phyloP scores from a whole-genome alignment of 352 stramenopile species.

The Phytophthora tentaculata region DNA sequence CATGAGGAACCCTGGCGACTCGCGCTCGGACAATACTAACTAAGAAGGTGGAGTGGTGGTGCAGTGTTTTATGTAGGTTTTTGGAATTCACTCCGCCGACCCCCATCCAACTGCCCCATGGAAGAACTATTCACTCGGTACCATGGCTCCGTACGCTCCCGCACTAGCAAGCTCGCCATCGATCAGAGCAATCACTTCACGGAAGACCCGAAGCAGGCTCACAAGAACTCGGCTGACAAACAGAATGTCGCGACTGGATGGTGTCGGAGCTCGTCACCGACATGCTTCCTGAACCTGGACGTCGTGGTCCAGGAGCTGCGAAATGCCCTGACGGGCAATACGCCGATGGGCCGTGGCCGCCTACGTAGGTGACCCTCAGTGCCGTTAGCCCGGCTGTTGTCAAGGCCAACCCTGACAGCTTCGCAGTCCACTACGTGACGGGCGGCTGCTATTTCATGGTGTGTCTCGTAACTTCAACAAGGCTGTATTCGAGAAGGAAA shows the following conservation, averaged over 20 bases:
- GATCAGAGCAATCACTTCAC: conserved; percentile 93
- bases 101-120: conserved; percentile 31
- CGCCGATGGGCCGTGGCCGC: conserved; percentile 66
- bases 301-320: conserved; percentile 76
- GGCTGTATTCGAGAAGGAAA: conserved; percentile 93
- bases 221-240: conserved; percentile 70
- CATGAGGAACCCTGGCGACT: no score
- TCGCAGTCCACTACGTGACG: conserved; percentile 90
- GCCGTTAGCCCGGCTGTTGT: conserved; percentile 72
- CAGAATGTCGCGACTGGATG: conserved; percentile 85
- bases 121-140: conserved; percentile 43
- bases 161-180: conserved; percentile 85
- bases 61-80: conserved; percentile 40
- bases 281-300: conserved; percentile 75
- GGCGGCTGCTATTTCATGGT: conserved; percentile 87
- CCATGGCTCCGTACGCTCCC: conserved; percentile 85
- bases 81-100: conserved; percentile 78
- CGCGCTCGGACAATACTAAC: no score
- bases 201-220: conserved; percentile 79
- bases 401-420: conserved; percentile 91
- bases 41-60: no score
- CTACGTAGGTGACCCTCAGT: conserved; percentile 83
- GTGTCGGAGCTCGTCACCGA: conserved; percentile 79
- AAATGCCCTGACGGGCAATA: conserved; percentile 59
- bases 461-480: conserved; percentile 94